Evolutionary conservation across 176 grass and related monocot genomes (phyloP).

Genomic region (Carex pumila): DNA sequence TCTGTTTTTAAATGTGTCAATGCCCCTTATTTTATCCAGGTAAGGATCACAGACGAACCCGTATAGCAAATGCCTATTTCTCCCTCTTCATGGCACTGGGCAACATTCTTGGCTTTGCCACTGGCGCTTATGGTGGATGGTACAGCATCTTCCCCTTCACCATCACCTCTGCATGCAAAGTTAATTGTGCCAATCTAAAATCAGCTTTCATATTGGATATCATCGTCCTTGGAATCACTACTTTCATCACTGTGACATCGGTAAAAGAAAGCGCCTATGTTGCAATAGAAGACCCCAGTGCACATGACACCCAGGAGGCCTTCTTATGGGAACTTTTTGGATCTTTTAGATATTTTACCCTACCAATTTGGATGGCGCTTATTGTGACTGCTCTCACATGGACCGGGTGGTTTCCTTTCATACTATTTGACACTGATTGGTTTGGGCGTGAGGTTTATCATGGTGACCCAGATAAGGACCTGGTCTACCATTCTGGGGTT

Average conservation of each 20-base stretch:
- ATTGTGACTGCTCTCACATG: slow-evolving; percentile 90
- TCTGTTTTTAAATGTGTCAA: not conserved
- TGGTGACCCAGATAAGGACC: slow-evolving; percentile 42
- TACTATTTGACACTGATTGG: slow-evolving; percentile 94
- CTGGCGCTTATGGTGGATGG: slow-evolving; percentile 75
- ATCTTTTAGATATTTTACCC: slow-evolving; percentile 72
- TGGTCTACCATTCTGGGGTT: slow-evolving; percentile 69
- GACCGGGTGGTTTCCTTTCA: slow-evolving; percentile 91
- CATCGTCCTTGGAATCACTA: slow-evolving; percentile 55
- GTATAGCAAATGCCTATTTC: slow-evolving; percentile 97
- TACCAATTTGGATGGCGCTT: slow-evolving; percentile 80
- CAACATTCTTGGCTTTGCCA: slow-evolving; percentile 82
- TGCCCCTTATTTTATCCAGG: slow-evolving; percentile 38
- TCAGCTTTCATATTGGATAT: slow-evolving; percentile 79
- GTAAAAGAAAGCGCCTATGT: slow-evolving; percentile 43
- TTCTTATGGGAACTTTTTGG: slow-evolving; percentile 91
- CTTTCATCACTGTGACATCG: slow-evolving; percentile 51
- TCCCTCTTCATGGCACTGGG: slow-evolving; percentile 96
- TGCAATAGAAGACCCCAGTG: slow-evolving; percentile 27
- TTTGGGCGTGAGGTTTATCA: slow-evolving; percentile 89
- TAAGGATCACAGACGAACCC: slow-evolving; percentile 70
- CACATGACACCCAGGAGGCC: slow-evolving; percentile 46
- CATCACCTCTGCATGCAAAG: slow-evolving; percentile 50
- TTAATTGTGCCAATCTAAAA: slow-evolving; percentile 91
- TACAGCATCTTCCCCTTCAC: slow-evolving; percentile 76